Percentiles rank a stretch among this genome's conserved stretches.
Evolutionary conservation across 2,329 filamentous ascomycete species (phyloP).

Genomic region (Colletotrichum costaricense): DNA sequence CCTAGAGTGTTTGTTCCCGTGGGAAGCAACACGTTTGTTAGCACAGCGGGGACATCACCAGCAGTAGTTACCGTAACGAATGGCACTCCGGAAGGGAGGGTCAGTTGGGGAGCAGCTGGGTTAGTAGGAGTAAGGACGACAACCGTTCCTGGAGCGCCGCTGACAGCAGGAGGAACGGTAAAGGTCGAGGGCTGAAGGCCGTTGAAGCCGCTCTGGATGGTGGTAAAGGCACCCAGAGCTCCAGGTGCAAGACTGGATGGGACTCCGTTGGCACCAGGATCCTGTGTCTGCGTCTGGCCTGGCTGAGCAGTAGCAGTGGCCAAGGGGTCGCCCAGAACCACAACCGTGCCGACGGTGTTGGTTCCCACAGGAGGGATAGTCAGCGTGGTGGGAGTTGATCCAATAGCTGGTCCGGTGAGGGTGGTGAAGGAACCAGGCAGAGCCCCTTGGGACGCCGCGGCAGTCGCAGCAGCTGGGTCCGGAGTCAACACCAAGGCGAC

Average conservation of each 20-base stretch:
- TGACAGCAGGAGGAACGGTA: conserved; percentile 12
- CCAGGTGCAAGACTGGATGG: background rate
- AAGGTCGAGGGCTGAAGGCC: conserved; percentile 22
- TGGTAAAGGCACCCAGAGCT: conserved; percentile 1
- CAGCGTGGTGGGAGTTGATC: conserved; percentile 5
- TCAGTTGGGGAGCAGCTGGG: background rate
- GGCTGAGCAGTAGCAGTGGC: background rate
- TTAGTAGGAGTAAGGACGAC: conserved; percentile 30
- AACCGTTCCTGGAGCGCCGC: conserved; percentile 10
- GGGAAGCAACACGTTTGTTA: background rate
- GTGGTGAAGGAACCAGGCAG: conserved; percentile 17
- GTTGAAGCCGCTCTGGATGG: conserved; percentile 25
- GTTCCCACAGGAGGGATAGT: conserved; percentile 16
- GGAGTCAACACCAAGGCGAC: conserved; percentile 21
- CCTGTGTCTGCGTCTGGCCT: conserved; percentile 6
- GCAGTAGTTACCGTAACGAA: conserved; percentile 12
- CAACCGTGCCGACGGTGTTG: background rate
- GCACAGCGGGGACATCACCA: background rate
- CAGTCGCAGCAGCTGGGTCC: background rate
- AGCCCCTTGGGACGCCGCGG: background rate
- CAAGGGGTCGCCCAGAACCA: conserved; percentile 3
- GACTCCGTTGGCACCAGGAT: background rate
- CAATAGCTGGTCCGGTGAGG: background rate
- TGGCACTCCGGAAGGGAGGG: conserved; percentile 14
- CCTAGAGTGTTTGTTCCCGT: background rate